Percentiles rank a stretch among this genome's conserved stretches.
phyloP scores from a whole-genome alignment of 2,329 filamentous ascomycete species.

The Colletotrichum sp. region DNA sequence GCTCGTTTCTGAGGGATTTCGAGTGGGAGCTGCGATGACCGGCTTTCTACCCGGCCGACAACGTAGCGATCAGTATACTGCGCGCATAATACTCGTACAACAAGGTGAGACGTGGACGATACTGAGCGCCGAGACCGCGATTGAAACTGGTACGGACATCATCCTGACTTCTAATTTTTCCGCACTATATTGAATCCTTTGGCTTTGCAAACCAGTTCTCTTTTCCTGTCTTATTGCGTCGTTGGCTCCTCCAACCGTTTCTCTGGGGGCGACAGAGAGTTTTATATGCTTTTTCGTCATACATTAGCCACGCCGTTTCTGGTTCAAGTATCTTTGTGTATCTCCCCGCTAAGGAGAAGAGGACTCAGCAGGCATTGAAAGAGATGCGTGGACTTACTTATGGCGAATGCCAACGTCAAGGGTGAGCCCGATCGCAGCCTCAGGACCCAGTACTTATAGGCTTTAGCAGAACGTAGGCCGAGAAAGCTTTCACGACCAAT shows the following conservation, averaged over 20 bases:
- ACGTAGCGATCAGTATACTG: no score
- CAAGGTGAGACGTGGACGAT: no score
- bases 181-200: background rate
- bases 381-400: background rate
- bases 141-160: no score
- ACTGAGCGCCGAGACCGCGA: no score
- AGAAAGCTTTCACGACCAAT: background rate
- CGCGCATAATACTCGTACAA: no score
- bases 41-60: no score
- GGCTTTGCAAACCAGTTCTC: background rate
- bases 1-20: no score
- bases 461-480: background rate
- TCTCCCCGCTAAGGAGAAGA: fast-evolving
- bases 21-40: no score
- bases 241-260: background rate
- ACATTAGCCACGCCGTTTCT: no score
- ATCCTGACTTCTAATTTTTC: no score
- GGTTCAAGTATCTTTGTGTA: background rate
- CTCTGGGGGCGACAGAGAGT: fast-evolving
- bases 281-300: no score
- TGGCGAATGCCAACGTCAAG: background rate
- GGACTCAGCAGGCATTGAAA: no score
- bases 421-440: background rate
- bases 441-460: background rate
- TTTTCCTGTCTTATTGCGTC: background rate